These are phyloP conservation scores for Drechslera avenae DNA, from an alignment of 2,329 filamentous ascomycete genomes.

Conservation along the genomic window DNA sequence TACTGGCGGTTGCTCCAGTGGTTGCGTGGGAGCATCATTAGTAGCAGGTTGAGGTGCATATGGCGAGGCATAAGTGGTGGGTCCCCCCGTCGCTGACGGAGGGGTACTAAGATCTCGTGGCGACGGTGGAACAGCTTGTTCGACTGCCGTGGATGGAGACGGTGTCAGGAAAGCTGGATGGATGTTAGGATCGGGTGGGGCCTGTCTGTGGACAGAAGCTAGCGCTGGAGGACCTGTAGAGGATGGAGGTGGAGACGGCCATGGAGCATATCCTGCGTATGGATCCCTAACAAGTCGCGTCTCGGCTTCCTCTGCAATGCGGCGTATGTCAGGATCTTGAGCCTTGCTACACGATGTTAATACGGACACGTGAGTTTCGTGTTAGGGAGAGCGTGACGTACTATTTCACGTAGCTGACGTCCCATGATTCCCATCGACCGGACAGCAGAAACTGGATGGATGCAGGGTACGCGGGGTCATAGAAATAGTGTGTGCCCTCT, in stretches of 20 bases:
- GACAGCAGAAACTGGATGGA: constrained; percentile 39
- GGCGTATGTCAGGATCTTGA: constrained; percentile 36
- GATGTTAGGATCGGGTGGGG: constrained; percentile 5
- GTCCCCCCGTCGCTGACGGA: neutral
- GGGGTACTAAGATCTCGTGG: constrained; percentile 7
- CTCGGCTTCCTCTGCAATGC: constrained; percentile 38
- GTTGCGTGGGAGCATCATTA: neutral
- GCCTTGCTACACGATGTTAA: constrained; percentile 29
- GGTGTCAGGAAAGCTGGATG: constrained; percentile 9
- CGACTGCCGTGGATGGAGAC: constrained; percentile 9
- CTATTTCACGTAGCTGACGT: constrained; percentile 38
- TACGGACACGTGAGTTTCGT: neutral
- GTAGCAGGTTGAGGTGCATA: constrained; percentile 10
- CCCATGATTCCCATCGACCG: constrained; percentile 40
- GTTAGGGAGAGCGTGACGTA: constrained; percentile 16
- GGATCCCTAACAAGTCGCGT: constrained; percentile 23
- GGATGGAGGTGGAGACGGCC: constrained; percentile 27
- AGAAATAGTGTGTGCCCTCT: constrained; percentile 40
- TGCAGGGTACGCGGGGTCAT: constrained; percentile 34
- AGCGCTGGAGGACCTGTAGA: constrained; percentile 8
- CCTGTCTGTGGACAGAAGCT: neutral
- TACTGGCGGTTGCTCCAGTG: neutral
- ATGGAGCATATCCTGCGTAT: constrained; percentile 26
- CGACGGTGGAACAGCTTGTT: constrained; percentile 3
- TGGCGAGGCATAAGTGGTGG: constrained; percentile 17